Conservation (phyloP, 345 rosid genomes). For the Eucalyptus globulus region DNA sequence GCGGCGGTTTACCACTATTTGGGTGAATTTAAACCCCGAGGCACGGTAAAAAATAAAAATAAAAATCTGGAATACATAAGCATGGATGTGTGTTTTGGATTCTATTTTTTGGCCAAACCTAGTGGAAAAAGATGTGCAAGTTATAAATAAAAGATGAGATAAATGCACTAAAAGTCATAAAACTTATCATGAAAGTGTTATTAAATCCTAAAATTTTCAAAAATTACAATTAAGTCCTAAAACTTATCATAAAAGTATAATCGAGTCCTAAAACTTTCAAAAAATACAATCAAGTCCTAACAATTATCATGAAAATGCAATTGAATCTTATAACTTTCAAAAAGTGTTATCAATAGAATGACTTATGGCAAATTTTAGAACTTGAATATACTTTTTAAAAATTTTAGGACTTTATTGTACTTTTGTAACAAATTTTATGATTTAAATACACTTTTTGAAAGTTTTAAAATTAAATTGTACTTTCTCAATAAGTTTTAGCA, state of each 20-base stretch:
- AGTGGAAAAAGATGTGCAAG: neutral
- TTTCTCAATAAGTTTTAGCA: no score
- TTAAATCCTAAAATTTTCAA: no score
- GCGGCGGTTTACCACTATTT: neutral
- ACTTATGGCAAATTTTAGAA: fast-evolving
- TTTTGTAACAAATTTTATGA: no score
- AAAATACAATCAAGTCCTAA: fast-evolving
- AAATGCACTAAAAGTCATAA: no score
- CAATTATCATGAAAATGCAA: no score
- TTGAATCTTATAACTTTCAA: fast-evolving
- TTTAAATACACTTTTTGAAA: no score
- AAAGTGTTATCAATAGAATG: fast-evolving
- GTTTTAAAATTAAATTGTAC: no score
- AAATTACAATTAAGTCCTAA: no score
- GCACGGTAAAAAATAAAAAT: neutral
- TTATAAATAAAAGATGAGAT: fast-evolving
- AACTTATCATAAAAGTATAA: no score
- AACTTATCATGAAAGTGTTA: no score
- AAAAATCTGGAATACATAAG: neutral
- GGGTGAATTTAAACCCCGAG: neutral
- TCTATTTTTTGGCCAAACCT: neutral
- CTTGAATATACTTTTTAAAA: no score
- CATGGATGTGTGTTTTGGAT: neutral
- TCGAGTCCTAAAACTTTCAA: fast-evolving
- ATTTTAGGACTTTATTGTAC: fast-evolving